Evolutionary conservation across 179 eudicot species (phyloP), one percentile per base, ranked within the genome.

Genomic region (Beta lomatogona): DNA sequence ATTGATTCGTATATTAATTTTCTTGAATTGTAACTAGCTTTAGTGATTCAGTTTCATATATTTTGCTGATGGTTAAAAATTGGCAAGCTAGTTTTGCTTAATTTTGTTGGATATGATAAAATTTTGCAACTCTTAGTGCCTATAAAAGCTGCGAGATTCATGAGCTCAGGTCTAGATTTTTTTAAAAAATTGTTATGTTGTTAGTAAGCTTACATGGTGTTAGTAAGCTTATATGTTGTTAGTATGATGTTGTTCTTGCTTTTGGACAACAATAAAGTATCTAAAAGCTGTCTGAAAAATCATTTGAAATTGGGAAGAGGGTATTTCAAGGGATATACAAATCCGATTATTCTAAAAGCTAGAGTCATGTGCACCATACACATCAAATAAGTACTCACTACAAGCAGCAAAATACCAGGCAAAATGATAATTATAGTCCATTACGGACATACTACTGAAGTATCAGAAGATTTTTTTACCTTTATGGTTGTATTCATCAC

Each of bases 381-480:
- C 81, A 76, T 73, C 84, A 55, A 76, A 87, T 82, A 71, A 68
- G 76, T 77, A 68, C 46, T 36, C 60, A 71, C 73, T 55, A 82
- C 72, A 91, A 83, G 79, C 85, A 71, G 13, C 74, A 78, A 28
- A 86, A 85, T 77, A 82, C 79, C 52, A 73, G 84, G 85, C 81
- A 82, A 79, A 84, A 77, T 73, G 85, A 76, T 45, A 77, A 78
- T 28, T 52, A 76, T 50, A 71, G 46, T 72, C 84, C 86, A 53
- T 57, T 68, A 69, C 71, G 84, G 84, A 71, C 60, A 77, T 58
- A 79, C 75, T 55, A 59, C 41, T 25, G 77, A 76, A 71, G 18
- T 65, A 46, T 53, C 80, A 70, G 83, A 88, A 14, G 74, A 86
- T 77, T 21, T 58, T 73, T 46, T 78, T 50, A 73, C 55, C n/a